Evolutionary conservation across 495 filamentous ascomycete genomes (phyloP).

Genomic region (Hypoxylon perforatum): DNA sequence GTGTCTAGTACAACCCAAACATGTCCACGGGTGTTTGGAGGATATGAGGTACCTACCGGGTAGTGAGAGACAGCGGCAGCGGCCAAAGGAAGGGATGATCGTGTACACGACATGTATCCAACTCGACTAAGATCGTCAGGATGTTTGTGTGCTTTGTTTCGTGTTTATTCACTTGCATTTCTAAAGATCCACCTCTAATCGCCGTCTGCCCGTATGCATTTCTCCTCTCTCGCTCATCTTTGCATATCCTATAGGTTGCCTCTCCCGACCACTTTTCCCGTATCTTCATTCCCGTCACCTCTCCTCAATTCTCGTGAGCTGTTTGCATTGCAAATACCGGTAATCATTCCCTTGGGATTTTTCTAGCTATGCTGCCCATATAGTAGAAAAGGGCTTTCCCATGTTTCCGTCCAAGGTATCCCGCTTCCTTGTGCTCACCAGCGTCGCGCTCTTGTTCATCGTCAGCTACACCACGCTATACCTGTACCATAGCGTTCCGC

Average conservation of each 20-base stretch:
- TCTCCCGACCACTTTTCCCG: too few relatives aligned
- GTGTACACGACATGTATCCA: neutral
- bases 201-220: conserved; percentile 9
- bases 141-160: conserved; percentile 5
- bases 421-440: conserved; percentile 37
- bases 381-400: conserved; percentile 27
- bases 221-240: conserved; percentile 10
- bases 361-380: conserved; percentile 29
- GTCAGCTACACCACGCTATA: conserved; percentile 39
- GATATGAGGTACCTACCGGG: too few relatives aligned
- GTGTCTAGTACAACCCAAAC: too few relatives aligned
- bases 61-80: neutral
- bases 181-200: conserved; percentile 19
- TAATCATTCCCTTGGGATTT: neutral
- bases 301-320: too few relatives aligned
- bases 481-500: conserved; percentile 31
- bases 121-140: conserved; percentile 3
- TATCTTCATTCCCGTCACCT: too few relatives aligned
- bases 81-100: neutral
- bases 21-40: too few relatives aligned
- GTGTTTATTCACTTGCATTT: conserved; percentile 8
- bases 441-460: conserved; percentile 33
- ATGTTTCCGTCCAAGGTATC: conserved; percentile 40
- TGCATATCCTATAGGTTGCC: neutral
- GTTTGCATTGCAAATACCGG: too few relatives aligned